These are phyloP conservation scores for Chrysophaeum taylorii DNA, from an alignment of 352 stramenopile genomes.

Conservation along the genomic window DNA sequence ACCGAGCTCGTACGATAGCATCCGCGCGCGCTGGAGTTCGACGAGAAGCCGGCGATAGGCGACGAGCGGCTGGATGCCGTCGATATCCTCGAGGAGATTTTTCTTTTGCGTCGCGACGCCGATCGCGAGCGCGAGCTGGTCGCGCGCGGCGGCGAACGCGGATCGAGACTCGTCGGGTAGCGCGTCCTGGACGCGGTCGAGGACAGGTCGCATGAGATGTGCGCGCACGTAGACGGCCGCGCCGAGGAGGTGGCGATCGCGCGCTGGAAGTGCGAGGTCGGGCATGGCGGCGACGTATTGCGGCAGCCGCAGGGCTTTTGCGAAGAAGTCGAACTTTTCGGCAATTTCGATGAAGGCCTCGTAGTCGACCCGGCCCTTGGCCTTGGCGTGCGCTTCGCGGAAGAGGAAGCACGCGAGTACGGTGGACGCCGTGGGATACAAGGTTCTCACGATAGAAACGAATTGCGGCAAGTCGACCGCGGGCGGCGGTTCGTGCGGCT, in stretches of 20 bases:
- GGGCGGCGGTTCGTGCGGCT: conserved; percentile 25
- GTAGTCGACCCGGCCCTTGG: conserved; percentile 65
- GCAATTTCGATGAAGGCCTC: conserved; percentile 70
- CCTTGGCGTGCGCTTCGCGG: conserved; percentile 29
- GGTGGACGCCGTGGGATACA: conserved; percentile 21
- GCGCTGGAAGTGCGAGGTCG: background rate
- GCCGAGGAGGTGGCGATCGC: conserved; percentile 12
- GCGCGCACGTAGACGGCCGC: conserved; percentile 14
- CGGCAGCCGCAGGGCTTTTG: conserved; percentile 57
- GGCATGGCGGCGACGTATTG: background rate
- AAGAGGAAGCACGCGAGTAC: conserved; percentile 29
- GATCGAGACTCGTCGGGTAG: conserved; percentile 2
- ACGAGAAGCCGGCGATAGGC: conserved; percentile 24
- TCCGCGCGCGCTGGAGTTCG: background rate
- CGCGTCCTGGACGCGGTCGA: conserved; percentile 19
- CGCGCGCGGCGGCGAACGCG: conserved; percentile 11
- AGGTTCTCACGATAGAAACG: conserved; percentile 60
- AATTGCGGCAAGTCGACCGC: conserved; percentile 80
- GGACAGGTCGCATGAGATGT: conserved; percentile 16
- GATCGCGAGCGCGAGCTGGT: conserved; percentile 10
- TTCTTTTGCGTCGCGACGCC: background rate
- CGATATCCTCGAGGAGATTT: conserved; percentile 8
- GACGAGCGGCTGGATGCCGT: conserved; percentile 26
- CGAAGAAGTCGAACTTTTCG: conserved; percentile 70
- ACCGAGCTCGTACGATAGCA: conserved; percentile 23